Evolutionary conservation across 352 stramenopile species (phyloP).

Genomic region (Saprolegnia diclina): DNA sequence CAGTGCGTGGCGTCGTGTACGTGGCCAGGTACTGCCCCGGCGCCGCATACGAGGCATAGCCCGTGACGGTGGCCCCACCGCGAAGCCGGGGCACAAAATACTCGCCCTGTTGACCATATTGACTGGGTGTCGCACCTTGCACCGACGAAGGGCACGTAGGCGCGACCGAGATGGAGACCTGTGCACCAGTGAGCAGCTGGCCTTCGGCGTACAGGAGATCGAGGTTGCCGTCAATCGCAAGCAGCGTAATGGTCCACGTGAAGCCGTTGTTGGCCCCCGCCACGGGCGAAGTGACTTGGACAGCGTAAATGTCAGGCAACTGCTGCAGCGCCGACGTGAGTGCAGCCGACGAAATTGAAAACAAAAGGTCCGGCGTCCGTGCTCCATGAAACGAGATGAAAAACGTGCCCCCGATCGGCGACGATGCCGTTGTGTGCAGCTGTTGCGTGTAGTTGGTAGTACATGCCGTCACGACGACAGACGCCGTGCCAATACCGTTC

Average conservation of each 20-base stretch:
- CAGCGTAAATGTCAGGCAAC: conserved; percentile 67
- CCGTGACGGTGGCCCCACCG: conserved; percentile 47
- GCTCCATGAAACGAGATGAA: conserved; percentile 69
- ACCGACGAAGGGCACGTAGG: conserved; percentile 44
- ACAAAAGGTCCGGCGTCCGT: conserved; percentile 66
- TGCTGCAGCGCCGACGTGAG: conserved; percentile 59
- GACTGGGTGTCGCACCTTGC: conserved; percentile 33
- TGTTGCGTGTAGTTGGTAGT: conserved; percentile 78
- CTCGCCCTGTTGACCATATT: conserved; percentile 54
- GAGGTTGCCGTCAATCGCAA: conserved; percentile 53
- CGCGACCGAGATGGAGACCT: conserved; percentile 39
- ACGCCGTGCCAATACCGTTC: conserved; percentile 32
- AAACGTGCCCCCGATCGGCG: conserved; percentile 77
- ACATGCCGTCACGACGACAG: conserved; percentile 80
- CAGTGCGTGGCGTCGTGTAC: conserved; percentile 84
- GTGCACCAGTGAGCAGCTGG: conserved; percentile 52
- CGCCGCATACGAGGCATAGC: conserved; percentile 51
- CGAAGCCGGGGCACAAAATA: conserved; percentile 60
- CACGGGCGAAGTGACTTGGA: conserved; percentile 40
- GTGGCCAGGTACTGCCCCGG: conserved; percentile 80
- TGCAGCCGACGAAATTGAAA: conserved; percentile 43
- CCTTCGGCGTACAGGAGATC: conserved; percentile 78
- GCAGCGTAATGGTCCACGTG: conserved; percentile 84
- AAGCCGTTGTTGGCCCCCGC: conserved; percentile 45
- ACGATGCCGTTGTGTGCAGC: conserved; percentile 44